Evolutionary conservation across 129 eudicot genomes (phyloP).

Genomic region (Ambrosia trifida): DNA sequence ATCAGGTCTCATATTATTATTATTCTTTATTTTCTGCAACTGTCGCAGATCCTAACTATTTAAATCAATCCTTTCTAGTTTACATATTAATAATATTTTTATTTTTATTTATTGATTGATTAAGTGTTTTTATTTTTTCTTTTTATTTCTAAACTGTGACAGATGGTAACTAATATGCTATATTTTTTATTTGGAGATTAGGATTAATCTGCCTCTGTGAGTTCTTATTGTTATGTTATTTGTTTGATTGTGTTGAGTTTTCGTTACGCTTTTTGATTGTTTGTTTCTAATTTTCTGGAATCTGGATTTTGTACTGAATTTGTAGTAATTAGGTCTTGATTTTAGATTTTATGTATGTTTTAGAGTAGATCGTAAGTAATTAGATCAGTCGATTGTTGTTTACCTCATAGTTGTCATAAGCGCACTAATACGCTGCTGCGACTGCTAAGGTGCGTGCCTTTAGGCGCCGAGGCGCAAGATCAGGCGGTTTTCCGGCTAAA

Average conservation of each 20-base stretch:
- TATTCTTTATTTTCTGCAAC: background rate
- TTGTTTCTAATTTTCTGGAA: background rate
- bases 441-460: too few species aligned
- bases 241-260: constrained; percentile 1
- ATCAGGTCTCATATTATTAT: background rate
- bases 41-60: background rate
- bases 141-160: too few species aligned
- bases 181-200: background rate
- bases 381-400: too few species aligned
- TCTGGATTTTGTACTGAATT: background rate
- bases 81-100: constrained; percentile 5
- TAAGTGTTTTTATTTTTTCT: too few species aligned
- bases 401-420: too few species aligned
- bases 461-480: too few species aligned
- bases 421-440: too few species aligned
- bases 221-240: background rate
- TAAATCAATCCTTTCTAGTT: background rate
- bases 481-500: too few species aligned
- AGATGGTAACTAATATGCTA: background rate
- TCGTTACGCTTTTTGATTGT: background rate
- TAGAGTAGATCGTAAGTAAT: too few species aligned
- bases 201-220: background rate
- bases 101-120: too few species aligned
- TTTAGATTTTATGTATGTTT: too few species aligned
- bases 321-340: too few species aligned